Conservation (phyloP, 2,329 filamentous ascomycete genomes). For the Fusarium cyanostomum region DNA sequence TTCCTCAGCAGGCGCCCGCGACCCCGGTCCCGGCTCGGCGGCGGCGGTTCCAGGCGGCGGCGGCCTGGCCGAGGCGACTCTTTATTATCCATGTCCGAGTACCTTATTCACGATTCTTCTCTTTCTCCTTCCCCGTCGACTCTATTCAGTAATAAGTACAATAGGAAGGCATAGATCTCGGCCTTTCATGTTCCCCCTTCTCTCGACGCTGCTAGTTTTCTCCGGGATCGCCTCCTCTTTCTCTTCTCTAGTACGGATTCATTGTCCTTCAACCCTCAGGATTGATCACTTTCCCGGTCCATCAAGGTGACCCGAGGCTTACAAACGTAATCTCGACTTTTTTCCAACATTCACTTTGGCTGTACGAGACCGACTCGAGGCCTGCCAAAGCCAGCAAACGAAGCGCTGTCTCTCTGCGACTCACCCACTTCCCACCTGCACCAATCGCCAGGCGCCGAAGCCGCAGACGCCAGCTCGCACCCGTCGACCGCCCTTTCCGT, state of each 20-base stretch:
- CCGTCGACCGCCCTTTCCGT: slow-evolving; percentile 43
- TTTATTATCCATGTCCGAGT: not conserved
- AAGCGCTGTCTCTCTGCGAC: slow-evolving; percentile 3
- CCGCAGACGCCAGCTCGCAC: slow-evolving; percentile 24
- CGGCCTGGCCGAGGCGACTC: slow-evolving; percentile 30
- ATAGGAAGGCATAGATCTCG: not conserved
- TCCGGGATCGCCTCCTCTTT: too few relatives aligned
- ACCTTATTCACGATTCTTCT: not conserved
- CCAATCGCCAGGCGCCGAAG: slow-evolving; percentile 35
- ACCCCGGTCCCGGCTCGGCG: slow-evolving; percentile 24
- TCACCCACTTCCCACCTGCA: slow-evolving; percentile 3
- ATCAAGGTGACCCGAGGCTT: not conserved
- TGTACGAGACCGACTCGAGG: not conserved
- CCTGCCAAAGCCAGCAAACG: not conserved
- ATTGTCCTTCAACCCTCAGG: not conserved
- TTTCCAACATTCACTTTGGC: not conserved
- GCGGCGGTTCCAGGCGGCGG: slow-evolving; percentile 18
- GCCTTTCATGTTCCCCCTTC: not conserved
- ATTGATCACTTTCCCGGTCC: not conserved
- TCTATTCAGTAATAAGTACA: not conserved
- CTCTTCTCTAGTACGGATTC: too few relatives aligned
- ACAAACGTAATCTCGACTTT: too few relatives aligned
- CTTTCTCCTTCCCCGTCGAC: not conserved
- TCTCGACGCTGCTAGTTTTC: not conserved
- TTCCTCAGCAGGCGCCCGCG: slow-evolving; percentile 5